phyloP scores from a whole-genome alignment of 768 basidiomycete species.

The Lentinula detonsa region DNA sequence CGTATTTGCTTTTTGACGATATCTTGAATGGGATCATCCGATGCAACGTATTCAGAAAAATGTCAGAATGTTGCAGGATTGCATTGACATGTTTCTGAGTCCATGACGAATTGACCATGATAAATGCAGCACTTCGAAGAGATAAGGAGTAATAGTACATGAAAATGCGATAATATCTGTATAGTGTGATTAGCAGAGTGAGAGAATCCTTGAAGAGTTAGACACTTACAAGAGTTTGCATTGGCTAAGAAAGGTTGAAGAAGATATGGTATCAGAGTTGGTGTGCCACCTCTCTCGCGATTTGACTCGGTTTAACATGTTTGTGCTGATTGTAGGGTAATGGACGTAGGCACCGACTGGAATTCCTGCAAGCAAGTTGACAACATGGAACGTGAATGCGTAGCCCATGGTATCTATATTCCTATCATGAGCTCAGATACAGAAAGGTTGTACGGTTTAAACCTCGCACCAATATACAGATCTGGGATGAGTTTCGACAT shows the following conservation, averaged over 20 bases:
- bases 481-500: slow-evolving; percentile 78
- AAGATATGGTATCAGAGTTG: slow-evolving; percentile 52
- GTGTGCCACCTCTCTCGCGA: slow-evolving; percentile 55
- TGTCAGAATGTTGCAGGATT: slow-evolving; percentile 56
- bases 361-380: slow-evolving; percentile 54
- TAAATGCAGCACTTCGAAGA: slow-evolving; percentile 64
- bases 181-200: not conserved
- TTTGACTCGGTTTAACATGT: slow-evolving; percentile 83
- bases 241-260: slow-evolving; percentile 44
- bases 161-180: slow-evolving; percentile 84
- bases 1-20: not conserved
- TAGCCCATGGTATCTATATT: slow-evolving; percentile 93
- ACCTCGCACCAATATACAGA: slow-evolving; percentile 70
- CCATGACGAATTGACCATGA: slow-evolving; percentile 97
- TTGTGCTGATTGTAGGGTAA: slow-evolving; percentile 93
- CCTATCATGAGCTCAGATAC: not conserved
- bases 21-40: not conserved
- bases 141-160: slow-evolving; percentile 78
- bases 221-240: slow-evolving; percentile 58
- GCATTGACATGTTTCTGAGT: slow-evolving; percentile 79
- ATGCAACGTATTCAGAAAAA: slow-evolving; percentile 34
- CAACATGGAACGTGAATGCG: slow-evolving; percentile 85
- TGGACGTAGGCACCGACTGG: slow-evolving; percentile 91
- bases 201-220: not conserved
- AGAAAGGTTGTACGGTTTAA: not conserved